phyloP scores from a whole-genome alignment of 225 moss, liverwort and hornwort genomes.

The Bryoerythrophyllum caledonicum region DNA sequence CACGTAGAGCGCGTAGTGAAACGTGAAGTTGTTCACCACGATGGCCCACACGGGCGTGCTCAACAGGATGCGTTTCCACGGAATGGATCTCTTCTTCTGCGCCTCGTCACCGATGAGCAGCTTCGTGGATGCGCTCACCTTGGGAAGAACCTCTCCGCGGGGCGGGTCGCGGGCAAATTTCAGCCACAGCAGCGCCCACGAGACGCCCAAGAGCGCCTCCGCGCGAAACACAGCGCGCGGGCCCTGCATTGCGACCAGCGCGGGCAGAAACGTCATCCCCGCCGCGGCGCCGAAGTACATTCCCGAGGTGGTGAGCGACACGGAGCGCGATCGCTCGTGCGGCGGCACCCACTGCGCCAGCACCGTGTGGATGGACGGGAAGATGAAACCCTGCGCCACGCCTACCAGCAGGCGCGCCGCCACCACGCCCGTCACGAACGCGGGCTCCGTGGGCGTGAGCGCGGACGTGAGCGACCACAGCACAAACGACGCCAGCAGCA shows the following conservation, averaged over 20 bases:
- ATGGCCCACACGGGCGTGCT: slow-evolving; percentile 95
- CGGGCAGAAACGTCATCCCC: slow-evolving; percentile 88
- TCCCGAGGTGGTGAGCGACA: slow-evolving; percentile 91
- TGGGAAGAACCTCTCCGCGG: slow-evolving; percentile 57
- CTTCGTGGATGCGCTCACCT: slow-evolving; percentile 54
- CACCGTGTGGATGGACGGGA: slow-evolving; percentile 92
- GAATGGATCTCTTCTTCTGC: slow-evolving; percentile 70
- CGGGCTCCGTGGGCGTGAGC: slow-evolving; percentile 77
- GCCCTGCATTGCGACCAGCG: slow-evolving; percentile 79
- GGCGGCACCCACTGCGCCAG: slow-evolving; percentile 98
- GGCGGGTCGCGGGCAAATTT: slow-evolving; percentile 73
- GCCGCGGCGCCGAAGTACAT: slow-evolving; percentile 98
- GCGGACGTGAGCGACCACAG: slow-evolving; percentile 91
- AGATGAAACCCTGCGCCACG: slow-evolving; percentile 96
- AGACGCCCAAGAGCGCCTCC: slow-evolving; percentile 76
- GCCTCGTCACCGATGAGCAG: slow-evolving; percentile 71
- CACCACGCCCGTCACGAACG: slow-evolving; percentile 64
- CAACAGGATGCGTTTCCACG: slow-evolving; percentile 79
- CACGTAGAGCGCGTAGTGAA: slow-evolving; percentile 94
- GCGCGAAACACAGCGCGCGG: slow-evolving; percentile 83
- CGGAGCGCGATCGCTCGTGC: slow-evolving; percentile 93
- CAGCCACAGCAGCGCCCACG: slow-evolving; percentile 83
- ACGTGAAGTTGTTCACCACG: slow-evolving; percentile 97
- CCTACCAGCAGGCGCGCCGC: slow-evolving; percentile 83
- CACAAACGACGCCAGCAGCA: slow-evolving; percentile 82